Evolutionary conservation across 2,329 filamentous ascomycete genomes (phyloP).

Genomic region (Ophiostoma fasciatum): DNA sequence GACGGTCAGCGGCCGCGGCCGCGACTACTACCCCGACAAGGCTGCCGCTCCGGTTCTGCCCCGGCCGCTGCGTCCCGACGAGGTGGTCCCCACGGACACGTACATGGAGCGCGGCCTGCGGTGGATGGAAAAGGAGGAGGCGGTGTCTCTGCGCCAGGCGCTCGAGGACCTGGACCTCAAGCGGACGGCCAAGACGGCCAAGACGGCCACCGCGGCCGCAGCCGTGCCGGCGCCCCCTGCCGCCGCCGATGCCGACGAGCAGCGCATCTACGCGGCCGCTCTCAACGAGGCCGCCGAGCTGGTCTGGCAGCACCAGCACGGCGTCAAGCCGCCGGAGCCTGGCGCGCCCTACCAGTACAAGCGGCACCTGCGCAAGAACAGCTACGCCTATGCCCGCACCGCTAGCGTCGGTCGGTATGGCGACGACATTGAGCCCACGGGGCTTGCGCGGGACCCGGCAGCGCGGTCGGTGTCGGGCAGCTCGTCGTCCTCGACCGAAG

Average conservation of each 20-base stretch:
- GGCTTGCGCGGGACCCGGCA: constrained; percentile 27
- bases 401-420: constrained; percentile 40
- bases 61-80: constrained; percentile 36
- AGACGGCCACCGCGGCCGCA: too few species aligned
- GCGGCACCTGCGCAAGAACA: constrained; percentile 53
- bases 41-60: constrained; percentile 11
- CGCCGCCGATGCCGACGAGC: constrained; percentile 42
- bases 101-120: constrained; percentile 62
- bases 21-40: constrained; percentile 36
- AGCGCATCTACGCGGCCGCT: constrained; percentile 52
- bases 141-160: constrained; percentile 51
- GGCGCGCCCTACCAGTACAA: constrained; percentile 53
- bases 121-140: constrained; percentile 73
- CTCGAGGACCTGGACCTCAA: constrained; percentile 58
- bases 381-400: constrained; percentile 52
- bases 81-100: constrained; percentile 48
- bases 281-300: constrained; percentile 66
- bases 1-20: constrained; percentile 26
- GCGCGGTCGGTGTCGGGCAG: constrained; percentile 36
- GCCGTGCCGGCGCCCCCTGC: too few species aligned
- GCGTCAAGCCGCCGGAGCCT: constrained; percentile 37
- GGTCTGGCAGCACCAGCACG: constrained; percentile 61
- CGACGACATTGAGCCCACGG: constrained; percentile 29
- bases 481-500: constrained; percentile 32
- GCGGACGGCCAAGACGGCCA: constrained; percentile 8